Base-by-base conservation (phyloP, 2,329 filamentous ascomycete species). In the Cercospora berteroae region DNA sequence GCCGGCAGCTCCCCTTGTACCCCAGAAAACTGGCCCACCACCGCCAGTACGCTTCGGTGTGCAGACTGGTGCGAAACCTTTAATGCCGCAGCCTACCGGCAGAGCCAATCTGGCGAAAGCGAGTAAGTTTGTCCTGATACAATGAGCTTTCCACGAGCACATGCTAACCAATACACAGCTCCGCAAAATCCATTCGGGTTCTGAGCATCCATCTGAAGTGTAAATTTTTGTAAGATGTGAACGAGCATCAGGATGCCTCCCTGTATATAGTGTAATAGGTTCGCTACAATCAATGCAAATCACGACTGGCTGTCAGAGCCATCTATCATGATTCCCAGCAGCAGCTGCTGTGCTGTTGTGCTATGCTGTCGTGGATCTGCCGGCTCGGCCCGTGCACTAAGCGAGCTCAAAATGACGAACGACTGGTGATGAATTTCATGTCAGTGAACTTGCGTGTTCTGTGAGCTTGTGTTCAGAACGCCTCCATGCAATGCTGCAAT, bases 41-140 rank as follows among this genome's bases (percentile, higher is more conserved):
- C 95, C 95, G 56, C 88, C 93, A 25, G 90, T 99, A 18, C 88
- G 93, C 67, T 99, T 99, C 78, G 95, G 95, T 44, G 89, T 96
- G 39, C 85, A 87, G 66, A 83, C 84, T 29, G 87, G 89, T 12
- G 83, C 88, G 31, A 93, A 93, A 80, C 95, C 91, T 79, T 81
- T 98, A 74, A 85, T 87, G 68, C 89, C 94, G 31, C 95, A 98
- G 82, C 86, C 93, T 29, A 99, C 95, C 6, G 95, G 95, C 71
- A 85, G 91, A 83, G 95, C 95, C 65, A 97, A 98, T 79, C 85
- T 99, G 73, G 86, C 91, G 62, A 92, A 96, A 88, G 95, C 95
- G 76, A 99, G 94, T 98, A 89, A 90, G 94, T 94, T 27, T 16
- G 70, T 70, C 60, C 58, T 50, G 3, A 60, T 23, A 31, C 10